Evolutionary conservation across 2,329 filamentous ascomycete genomes (phyloP).

Genomic region (Penicillium sp.): DNA sequence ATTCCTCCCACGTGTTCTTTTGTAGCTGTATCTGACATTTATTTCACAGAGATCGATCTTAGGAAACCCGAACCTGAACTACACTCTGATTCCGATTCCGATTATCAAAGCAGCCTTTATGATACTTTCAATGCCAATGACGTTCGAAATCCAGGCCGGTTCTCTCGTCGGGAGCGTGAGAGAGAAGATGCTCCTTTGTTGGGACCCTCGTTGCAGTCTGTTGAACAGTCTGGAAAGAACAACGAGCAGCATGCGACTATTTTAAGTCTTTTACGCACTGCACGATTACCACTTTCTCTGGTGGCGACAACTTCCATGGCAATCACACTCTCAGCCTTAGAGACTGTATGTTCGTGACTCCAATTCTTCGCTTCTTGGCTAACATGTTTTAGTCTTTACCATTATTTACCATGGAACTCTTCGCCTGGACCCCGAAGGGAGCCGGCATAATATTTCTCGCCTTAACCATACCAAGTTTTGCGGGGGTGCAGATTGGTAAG

Average conservation of each 20-base stretch:
- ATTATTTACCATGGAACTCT: conserved; percentile 55
- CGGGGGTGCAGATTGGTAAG: conserved; percentile 12
- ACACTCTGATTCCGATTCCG: background rate
- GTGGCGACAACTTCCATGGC: conserved; percentile 50
- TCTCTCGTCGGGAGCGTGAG: background rate
- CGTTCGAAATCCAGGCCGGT: background rate
- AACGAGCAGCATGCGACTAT: conserved; percentile 26
- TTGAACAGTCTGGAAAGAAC: conserved; percentile 27
- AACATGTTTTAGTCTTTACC: conserved; percentile 48
- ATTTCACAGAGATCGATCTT: background rate
- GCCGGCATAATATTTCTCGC: conserved; percentile 60
- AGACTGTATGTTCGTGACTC: conserved; percentile 34
- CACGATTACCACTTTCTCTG: conserved; percentile 46
- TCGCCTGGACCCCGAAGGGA: conserved; percentile 56
- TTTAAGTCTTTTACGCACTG: conserved; percentile 26
- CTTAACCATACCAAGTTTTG: conserved; percentile 14
- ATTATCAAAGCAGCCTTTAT: background rate
- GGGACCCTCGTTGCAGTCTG: conserved; percentile 11
- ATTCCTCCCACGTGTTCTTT: background rate
- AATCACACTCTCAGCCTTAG: conserved; percentile 55
- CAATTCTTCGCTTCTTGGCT: background rate
- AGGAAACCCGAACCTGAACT: background rate
- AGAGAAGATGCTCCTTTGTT: conserved; percentile 10
- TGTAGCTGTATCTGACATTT: background rate
- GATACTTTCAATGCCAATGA: conserved; percentile 2